These are phyloP conservation scores for Axilococcus clingmanii DNA, from an alignment of 139 green algal species.

Conservation along the genomic window DNA sequence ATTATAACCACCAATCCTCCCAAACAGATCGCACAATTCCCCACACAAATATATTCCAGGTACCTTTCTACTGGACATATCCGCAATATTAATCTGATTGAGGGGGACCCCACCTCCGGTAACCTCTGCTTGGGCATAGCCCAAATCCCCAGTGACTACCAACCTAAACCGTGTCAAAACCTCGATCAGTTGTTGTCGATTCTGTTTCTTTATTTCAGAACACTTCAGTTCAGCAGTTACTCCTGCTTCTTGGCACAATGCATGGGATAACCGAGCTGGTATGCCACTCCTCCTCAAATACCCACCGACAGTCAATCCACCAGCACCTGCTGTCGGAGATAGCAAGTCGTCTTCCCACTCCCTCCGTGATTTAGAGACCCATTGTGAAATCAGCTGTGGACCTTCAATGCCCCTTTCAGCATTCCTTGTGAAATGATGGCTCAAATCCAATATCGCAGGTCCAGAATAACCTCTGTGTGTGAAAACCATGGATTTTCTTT, in stretches of 20 bases:
- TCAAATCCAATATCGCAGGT: conserved; percentile 73
- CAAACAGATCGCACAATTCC: conserved; percentile 80
- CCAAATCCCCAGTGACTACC: conserved; percentile 42
- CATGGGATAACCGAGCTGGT: conserved; percentile 59
- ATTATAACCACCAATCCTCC: conserved; percentile 90
- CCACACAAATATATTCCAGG: conserved; percentile 68
- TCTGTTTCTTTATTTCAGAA: conserved; percentile 30
- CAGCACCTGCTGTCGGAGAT: not conserved
- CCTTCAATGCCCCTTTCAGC: conserved; percentile 9
- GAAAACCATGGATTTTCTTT: conserved; percentile 63
- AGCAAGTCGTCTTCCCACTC: no score
- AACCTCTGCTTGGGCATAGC: conserved; percentile 58
- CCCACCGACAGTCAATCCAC: conserved; percentile 19
- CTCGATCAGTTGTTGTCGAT: conserved; percentile 44
- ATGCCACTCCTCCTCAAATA: conserved; percentile 44
- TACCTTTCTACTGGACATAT: conserved; percentile 53
- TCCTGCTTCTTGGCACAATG: conserved; percentile 46
- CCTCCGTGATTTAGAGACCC: no score
- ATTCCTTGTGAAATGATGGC: conserved; percentile 49
- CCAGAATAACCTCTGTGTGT: conserved; percentile 76
- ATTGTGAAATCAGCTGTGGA: conserved; percentile 14
- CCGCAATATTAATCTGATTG: conserved; percentile 50
- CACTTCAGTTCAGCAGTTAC: conserved; percentile 23
- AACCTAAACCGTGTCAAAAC: conserved; percentile 50
- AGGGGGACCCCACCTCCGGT: conserved; percentile 70